Evolutionary conservation across 1,284 basidiomycete genomes (phyloP).

Genomic region (Golubevia sp.): DNA sequence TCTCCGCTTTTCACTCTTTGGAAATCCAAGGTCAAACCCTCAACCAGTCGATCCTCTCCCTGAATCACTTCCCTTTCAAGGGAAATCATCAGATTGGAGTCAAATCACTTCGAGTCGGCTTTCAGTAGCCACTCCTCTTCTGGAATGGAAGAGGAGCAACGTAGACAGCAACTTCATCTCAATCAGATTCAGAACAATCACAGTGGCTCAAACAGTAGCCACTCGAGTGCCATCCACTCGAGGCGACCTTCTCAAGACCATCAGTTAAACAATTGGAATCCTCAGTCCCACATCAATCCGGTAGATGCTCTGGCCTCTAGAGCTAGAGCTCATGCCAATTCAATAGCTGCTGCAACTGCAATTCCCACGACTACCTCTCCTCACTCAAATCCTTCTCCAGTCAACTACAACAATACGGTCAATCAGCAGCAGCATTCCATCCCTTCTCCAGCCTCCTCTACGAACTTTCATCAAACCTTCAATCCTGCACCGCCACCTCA

Average conservation of each 20-base stretch:
- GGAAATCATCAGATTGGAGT: no score
- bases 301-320: not conserved
- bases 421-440: not conserved
- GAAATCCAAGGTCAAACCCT: no score
- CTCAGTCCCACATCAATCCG: not conserved
- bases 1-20: no score
- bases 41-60: no score
- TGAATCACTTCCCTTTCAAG: no score
- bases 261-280: not conserved
- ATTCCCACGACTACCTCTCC: not conserved
- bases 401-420: not conserved
- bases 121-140: not conserved
- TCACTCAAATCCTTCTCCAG: not conserved
- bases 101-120: no score
- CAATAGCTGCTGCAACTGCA: not conserved
- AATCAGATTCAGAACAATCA: not conserved
- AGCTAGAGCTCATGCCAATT: not conserved
- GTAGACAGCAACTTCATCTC: not conserved
- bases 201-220: not conserved
- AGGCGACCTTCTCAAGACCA: not conserved
- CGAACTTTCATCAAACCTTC: no score
- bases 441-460: no score
- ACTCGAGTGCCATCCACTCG: not conserved
- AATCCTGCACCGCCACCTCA: no score
- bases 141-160: not conserved